These are phyloP conservation scores for Acacia pycnantha DNA, from an alignment of 331 rosid species.

Conservation along the genomic window DNA sequence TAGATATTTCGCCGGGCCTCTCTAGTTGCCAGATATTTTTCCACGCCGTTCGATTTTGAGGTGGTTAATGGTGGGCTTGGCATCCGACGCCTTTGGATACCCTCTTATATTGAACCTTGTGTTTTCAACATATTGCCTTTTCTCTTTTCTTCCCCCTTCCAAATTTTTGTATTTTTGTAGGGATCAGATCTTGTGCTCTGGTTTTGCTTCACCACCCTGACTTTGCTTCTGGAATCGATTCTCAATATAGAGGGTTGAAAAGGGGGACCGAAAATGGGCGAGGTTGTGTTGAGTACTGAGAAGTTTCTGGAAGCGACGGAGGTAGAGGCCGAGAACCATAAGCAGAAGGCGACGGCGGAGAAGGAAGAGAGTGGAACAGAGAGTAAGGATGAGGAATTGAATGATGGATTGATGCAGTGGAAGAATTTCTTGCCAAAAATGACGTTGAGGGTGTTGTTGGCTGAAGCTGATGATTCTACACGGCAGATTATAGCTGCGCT, in stretches of 20 bases:
- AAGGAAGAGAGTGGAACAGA: constrained; percentile 35
- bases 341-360: background rate
- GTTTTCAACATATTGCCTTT: background rate
- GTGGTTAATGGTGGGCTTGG: background rate
- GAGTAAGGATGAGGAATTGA: constrained; percentile 44
- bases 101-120: background rate
- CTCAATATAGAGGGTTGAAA: background rate
- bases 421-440: constrained; percentile 70
- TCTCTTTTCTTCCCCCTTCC: background rate
- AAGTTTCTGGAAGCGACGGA: constrained; percentile 19
- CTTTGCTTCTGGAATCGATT: background rate
- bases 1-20: constrained; percentile 48
- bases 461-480: constrained; percentile 94
- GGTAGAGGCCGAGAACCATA: background rate
- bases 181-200: constrained; percentile 19
- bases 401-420: constrained; percentile 65
- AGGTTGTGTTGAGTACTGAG: constrained; percentile 49
- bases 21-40: constrained; percentile 20
- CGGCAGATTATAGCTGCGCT: constrained; percentile 90
- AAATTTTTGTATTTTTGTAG: background rate
- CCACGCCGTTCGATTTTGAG: constrained; percentile 35
- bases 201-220: background rate
- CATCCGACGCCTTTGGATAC: constrained; percentile 40
- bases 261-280: constrained; percentile 44
- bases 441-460: constrained; percentile 75